Base-by-base conservation (phyloP, 208 protist species). In the Trypanosoma scelopori region DNA sequence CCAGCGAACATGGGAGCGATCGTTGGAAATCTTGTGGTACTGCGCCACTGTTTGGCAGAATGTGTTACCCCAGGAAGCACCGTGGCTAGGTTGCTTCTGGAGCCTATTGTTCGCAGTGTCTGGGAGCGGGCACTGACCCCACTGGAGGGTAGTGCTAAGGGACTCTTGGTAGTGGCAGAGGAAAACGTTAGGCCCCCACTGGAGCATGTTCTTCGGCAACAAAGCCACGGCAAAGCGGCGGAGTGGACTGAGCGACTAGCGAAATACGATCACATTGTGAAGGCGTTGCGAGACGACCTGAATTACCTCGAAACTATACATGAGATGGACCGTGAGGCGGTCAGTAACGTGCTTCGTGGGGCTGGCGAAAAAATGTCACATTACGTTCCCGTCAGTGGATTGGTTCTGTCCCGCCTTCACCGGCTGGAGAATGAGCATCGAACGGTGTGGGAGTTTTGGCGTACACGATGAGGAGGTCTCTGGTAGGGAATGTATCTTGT, bases 341-440 rank as follows among this genome's bases (percentile, higher is more conserved):
- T 60, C n/a, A 28, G 43, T 18, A 37, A 37, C 32, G 5, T 9
- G 9, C 32, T 37, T 9, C 9, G 32, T 9, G 32, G 3, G 9
- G 32, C 32, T 3, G 32, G 32, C 32, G 32, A 37, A 37, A 37
- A 65, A 45, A 51, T 91, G n/a, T 82, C 74, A 22, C 72, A 91
- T 68, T 80, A 84, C 65, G 85, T 93, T 20, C 87, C 87, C 12
- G 82, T 93, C 22, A 85, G 84, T 64, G 87, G 87, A 5, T 50
- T 93, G 12, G 60, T 86, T 16, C 73, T 93, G 12, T 93, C 87
- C 12, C 74, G 78, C 11, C 69, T 93, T 27, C 76, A 89, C 45
- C 79, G 87, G 12, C 65, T 93, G 12, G 87, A 93, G 65, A 86
- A 91, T 57, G 84, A 93, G 70, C 87, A 91, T 45, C 76, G 87